Evolutionary conservation across 75 land plant genomes (phyloP), one percentile per base, ranked within the genome.

Genomic region (Pinus taeda): DNA sequence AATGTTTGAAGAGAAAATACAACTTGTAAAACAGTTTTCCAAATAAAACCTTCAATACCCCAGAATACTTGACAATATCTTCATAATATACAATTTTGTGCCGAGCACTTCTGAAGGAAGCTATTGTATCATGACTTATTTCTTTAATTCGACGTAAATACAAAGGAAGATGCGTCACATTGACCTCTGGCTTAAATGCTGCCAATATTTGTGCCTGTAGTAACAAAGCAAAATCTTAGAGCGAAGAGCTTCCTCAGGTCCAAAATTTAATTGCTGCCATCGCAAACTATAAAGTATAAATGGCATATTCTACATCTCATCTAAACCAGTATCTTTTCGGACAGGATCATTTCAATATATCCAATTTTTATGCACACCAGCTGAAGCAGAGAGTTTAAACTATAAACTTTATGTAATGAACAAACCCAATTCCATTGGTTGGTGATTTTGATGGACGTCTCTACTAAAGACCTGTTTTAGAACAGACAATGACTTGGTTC

Each of bases 181-280:
- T 76, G 20, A 85, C 75, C 33, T 57, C 65, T 65, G 87, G 87
- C 71, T 76, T 85, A 60, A 76, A 85, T 22, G 82, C 59, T 65
- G 87, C 85, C 45, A 85, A 73, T 26, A 70, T 59, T 53, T 79
- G 45, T 64, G 87, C 87, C 87, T 85, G 87, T 30, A 62, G 20
- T 0, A 18, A 66, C 70, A 66, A 36, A 65, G 42, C 3, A 42
- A 62, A 24, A 26, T 6, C 39, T 65, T 33, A 61, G 65, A 65
- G 70, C 12, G 17, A 20, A 66, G 37, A 66, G 70, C 42, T 66
- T 66, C 17, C 70, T 36, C 6, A 15, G 6, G 7, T 37, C 20
- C 15, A 66, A 66, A 15, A 39, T 66, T 66, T 18, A 13, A 66
- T 66, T 66, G 6, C 45, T 66, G 42, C 37, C 70, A 33, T 66